These are phyloP conservation scores for Tulasnella sp. DNA, from an alignment of 768 basidiomycete genomes.

Conservation along the genomic window DNA sequence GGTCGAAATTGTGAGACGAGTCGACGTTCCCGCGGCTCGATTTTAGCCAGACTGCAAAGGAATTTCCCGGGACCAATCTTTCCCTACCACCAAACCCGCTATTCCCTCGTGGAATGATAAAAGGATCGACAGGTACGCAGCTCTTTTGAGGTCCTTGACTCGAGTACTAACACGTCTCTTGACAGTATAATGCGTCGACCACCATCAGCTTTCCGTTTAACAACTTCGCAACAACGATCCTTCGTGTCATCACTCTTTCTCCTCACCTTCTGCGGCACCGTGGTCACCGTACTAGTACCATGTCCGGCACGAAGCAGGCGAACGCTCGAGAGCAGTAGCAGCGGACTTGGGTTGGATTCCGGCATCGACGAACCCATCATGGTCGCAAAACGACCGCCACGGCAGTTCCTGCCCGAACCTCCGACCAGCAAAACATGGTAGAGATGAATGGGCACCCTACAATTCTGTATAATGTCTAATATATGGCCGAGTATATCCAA, in stretches of 20 bases:
- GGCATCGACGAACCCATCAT: neutral
- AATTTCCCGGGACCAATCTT: neutral
- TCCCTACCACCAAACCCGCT: neutral
- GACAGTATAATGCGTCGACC: conserved; percentile 34
- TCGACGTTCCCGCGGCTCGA: neutral
- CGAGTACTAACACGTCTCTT: neutral
- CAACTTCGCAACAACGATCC: conserved; percentile 34
- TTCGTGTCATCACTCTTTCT: conserved; percentile 71
- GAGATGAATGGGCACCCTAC: neutral
- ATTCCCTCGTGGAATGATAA: neutral
- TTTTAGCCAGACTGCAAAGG: neutral
- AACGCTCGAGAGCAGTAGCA: neutral
- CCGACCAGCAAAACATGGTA: neutral
- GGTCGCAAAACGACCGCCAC: neutral
- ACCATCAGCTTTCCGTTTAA: conserved; percentile 27
- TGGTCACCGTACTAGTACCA: conserved; percentile 69
- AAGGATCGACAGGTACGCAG: neutral
- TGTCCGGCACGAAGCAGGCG: conserved; percentile 61
- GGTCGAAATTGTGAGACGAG: neutral
- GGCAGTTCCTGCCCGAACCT: neutral
- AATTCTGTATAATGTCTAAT: neutral
- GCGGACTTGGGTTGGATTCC: neutral
- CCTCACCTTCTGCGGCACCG: conserved; percentile 64
- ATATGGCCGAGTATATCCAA: neutral
- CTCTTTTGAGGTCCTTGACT: neutral